These are phyloP conservation scores for Fusarium sp. DNA, from an alignment of 2,329 filamentous ascomycete genomes.

Conservation along the genomic window DNA sequence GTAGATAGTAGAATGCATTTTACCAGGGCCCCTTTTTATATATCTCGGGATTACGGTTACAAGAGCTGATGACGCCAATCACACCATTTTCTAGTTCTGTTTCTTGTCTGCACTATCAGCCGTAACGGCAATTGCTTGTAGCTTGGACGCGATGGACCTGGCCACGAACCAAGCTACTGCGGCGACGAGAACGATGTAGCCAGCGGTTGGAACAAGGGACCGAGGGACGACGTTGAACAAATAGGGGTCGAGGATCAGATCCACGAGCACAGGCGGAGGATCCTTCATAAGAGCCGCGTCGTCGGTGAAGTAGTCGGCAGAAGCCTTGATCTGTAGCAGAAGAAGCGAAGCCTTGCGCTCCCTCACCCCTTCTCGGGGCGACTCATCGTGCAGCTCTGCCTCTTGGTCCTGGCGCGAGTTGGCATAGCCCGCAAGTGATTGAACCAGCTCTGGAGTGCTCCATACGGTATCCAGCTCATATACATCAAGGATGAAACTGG, in stretches of 20 bases:
- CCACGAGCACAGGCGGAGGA: constrained; percentile 79
- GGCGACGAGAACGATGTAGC: constrained; percentile 75
- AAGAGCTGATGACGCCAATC: constrained; percentile 26
- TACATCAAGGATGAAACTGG: constrained; percentile 76
- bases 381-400: constrained; percentile 12
- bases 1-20: constrained; percentile 49
- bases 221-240: constrained; percentile 80
- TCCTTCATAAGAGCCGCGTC: constrained; percentile 78
- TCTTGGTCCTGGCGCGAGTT: constrained; percentile 56
- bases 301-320: constrained; percentile 86
- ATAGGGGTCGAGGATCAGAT: constrained; percentile 89
- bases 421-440: constrained; percentile 73
- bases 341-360: constrained; percentile 63
- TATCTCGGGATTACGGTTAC: constrained; percentile 27
- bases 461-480: constrained; percentile 71
- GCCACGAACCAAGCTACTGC: constrained; percentile 58
- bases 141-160: constrained; percentile 45
- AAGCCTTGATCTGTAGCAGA: constrained; percentile 78
- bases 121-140: constrained; percentile 45
- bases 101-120: constrained; percentile 52
- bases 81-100: constrained; percentile 44
- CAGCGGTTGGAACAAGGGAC: constrained; percentile 78
- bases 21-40: constrained; percentile 25
- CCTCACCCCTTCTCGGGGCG: constrained; percentile 15
- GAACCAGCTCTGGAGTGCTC: constrained; percentile 69